Conservation (phyloP, 2,329 filamentous ascomycete species). For the Cladophialophora yegresii region DNA sequence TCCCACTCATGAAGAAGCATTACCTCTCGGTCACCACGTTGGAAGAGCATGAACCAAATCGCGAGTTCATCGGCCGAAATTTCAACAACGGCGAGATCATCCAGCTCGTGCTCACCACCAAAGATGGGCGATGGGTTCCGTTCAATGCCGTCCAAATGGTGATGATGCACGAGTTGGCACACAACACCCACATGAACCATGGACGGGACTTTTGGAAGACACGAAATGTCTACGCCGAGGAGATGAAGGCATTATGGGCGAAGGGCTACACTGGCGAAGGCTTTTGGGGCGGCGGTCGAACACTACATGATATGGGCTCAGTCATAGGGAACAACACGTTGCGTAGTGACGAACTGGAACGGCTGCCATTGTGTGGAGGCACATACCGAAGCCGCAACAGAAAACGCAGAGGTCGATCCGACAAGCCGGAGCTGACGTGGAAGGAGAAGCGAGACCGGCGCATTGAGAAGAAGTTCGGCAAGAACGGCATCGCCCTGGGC, state of each 20-base stretch:
- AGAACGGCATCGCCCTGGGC: slow-evolving; percentile 67
- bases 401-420: slow-evolving; percentile 56
- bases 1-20: slow-evolving; percentile 69
- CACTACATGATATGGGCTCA: slow-evolving; percentile 63
- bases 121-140: slow-evolving; percentile 69
- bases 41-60: slow-evolving; percentile 79
- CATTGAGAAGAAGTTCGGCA: slow-evolving; percentile 75
- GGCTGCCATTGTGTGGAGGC: slow-evolving; percentile 77
- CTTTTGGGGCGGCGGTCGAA: slow-evolving; percentile 73
- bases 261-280: slow-evolving; percentile 77
- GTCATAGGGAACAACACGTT: slow-evolving; percentile 54
- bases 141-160: slow-evolving; percentile 88
- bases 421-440: slow-evolving; percentile 57
- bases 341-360: slow-evolving; percentile 58
- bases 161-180: slow-evolving; percentile 90
- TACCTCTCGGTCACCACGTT: slow-evolving; percentile 67
- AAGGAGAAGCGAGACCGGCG: slow-evolving; percentile 71
- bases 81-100: slow-evolving; percentile 89
- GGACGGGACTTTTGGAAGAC: slow-evolving; percentile 78
- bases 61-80: slow-evolving; percentile 82
- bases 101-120: slow-evolving; percentile 73
- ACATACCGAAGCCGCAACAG: slow-evolving; percentile 65
- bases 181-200: slow-evolving; percentile 92
- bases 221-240: slow-evolving; percentile 69
- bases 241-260: slow-evolving; percentile 71